Conservation (phyloP, 495 filamentous ascomycete genomes). For the Patellaria atrata region DNA sequence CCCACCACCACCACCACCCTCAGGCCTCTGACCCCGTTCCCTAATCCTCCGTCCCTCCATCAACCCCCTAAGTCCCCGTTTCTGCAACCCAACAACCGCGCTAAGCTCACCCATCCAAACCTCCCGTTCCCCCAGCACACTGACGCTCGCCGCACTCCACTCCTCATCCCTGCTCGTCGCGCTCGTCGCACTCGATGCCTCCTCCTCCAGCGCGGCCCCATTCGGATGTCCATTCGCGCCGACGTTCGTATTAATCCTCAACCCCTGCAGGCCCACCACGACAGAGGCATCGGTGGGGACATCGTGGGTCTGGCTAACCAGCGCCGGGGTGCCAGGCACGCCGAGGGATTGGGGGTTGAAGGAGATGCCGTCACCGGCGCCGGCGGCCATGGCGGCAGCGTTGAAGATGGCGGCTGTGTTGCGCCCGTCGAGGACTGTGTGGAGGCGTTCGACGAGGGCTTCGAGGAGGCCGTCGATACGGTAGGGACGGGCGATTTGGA, state of each 20-base stretch:
- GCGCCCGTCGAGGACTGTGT: conserved; percentile 75
- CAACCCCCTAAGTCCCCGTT: conserved; percentile 75
- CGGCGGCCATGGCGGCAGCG: conserved; percentile 93
- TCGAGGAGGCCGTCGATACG: conserved; percentile 84
- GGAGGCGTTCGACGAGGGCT: conserved; percentile 78
- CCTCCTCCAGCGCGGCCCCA: conserved; percentile 9
- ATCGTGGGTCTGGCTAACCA: background rate
- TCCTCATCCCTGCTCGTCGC: conserved; percentile 17
- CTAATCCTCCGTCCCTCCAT: conserved; percentile 90
- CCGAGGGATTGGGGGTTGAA: background rate
- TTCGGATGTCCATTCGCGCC: conserved; percentile 8
- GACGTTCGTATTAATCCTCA: conserved; percentile 27
- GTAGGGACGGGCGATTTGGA: conserved; percentile 89
- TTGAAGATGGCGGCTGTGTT: conserved; percentile 98
- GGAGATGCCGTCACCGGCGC: conserved; percentile 55
- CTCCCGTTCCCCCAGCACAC: conserved; percentile 29
- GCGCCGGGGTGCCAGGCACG: background rate
- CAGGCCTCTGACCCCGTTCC: conserved; percentile 41
- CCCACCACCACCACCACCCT: conserved; percentile 12
- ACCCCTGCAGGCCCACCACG: conserved; percentile 14
- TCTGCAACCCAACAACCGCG: conserved; percentile 92
- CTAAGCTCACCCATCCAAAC: conserved; percentile 76
- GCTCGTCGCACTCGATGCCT: conserved; percentile 12
- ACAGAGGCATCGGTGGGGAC: too few relatives aligned
- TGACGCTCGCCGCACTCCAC: conserved; percentile 15